Conservation (phyloP, 169 alveolate genomes). For the Plasmodium ovale region DNA sequence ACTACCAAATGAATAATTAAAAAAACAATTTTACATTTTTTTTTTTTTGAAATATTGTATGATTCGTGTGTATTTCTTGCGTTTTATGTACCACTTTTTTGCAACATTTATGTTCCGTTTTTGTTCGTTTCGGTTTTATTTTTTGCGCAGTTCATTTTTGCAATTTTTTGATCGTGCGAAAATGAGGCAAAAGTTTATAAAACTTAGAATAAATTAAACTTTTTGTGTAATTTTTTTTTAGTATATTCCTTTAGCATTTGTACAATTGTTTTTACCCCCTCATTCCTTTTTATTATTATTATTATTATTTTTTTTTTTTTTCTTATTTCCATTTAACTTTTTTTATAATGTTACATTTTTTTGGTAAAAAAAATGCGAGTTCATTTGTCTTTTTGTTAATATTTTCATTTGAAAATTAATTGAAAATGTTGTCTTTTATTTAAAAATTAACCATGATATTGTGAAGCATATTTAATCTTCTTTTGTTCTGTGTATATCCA, state of each 20-base stretch:
- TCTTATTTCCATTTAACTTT: background rate
- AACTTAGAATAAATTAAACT: constrained; percentile 1
- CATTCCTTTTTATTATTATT: background rate
- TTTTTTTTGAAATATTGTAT: constrained; percentile 12
- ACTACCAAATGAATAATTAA: constrained; percentile 15
- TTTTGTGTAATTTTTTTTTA: constrained; percentile 16
- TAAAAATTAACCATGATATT: too few species aligned
- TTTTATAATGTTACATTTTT: background rate
- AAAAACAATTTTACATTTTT: constrained; percentile 18
- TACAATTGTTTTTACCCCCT: background rate
- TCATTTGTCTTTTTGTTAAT: constrained; percentile 5
- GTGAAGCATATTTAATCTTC: background rate
- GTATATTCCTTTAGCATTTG: background rate
- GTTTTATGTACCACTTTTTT: constrained; percentile 10
- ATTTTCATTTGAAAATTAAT: background rate
- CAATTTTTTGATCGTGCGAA: background rate
- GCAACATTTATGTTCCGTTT: background rate
- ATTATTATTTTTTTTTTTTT: too few species aligned
- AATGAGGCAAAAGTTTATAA: constrained; percentile 9
- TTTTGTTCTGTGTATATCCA: constrained; percentile 14
- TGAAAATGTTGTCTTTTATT: background rate
- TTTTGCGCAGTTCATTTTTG: constrained; percentile 1
- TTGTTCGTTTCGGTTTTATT: background rate
- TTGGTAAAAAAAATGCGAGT: background rate
- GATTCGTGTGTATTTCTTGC: constrained; percentile 2